Percentiles rank a stretch among this genome's conserved stretches.
Evolutionary conservation across 225 moss, liverwort and hornwort genomes (phyloP).

Genomic region (Marchantia paleacea): DNA sequence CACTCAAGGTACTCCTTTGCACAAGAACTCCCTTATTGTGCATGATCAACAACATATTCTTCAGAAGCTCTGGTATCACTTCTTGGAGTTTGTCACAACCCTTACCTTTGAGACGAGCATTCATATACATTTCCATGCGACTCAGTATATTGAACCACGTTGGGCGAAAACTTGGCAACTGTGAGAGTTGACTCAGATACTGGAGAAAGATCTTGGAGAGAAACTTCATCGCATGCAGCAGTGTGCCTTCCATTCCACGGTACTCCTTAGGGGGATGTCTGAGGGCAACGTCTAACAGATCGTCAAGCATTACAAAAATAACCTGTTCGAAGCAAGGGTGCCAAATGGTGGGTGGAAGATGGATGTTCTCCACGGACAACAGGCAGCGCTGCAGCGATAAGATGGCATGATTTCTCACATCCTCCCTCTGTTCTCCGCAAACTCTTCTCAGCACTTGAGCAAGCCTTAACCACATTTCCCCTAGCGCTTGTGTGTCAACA

Average conservation of each 20-base stretch:
- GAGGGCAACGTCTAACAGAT: conserved; percentile 82
- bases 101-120: conserved; percentile 71
- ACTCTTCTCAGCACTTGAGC: conserved; percentile 86
- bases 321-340: conserved; percentile 89
- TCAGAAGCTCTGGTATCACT: conserved; percentile 83
- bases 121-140: conserved; percentile 96
- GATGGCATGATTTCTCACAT: conserved; percentile 93
- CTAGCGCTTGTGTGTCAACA: conserved; percentile 74
- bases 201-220: conserved; percentile 94
- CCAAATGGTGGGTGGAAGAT: conserved; percentile 81
- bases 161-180: conserved; percentile 80
- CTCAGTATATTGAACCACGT: conserved; percentile 83
- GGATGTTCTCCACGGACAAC: conserved; percentile 71
- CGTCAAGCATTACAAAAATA: conserved; percentile 70
- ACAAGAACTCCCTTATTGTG: conserved; percentile 70
- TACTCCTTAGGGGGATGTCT: conserved; percentile 85
- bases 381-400: conserved; percentile 89
- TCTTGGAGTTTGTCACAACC: conserved; percentile 89
- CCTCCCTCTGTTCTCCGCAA: conserved; percentile 92
- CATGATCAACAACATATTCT: conserved; percentile 80
- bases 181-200: conserved; percentile 77
- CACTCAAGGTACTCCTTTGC: conserved; percentile 53
- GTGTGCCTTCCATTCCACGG: conserved; percentile 86
- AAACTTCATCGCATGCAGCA: conserved; percentile 78
- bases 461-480: conserved; percentile 97